Evolutionary conservation across 495 filamentous ascomycete species (phyloP), one percentile per base, ranked within the genome.

Genomic region (Penicillium daleae): DNA sequence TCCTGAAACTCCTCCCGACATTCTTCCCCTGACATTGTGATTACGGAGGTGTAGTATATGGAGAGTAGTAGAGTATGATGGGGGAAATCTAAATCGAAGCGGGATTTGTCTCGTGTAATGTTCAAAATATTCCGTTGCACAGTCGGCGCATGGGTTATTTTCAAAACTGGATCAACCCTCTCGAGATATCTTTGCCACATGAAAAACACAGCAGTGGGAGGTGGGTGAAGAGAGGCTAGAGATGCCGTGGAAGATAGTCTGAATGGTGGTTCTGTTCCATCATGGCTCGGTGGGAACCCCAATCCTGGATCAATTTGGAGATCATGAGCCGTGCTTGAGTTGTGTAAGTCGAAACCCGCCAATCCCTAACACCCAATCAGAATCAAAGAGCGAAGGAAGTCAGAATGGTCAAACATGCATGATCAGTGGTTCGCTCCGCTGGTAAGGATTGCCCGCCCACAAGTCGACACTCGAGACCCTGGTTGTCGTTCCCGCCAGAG

Each of bases 171-270:
- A 52, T 72, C 66, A 10, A 74, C 66, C 19, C 44, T 46, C 19
- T 71, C 70, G 8, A 74, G 39, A 49, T 65, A 74, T 10, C 8
- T 61, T 53, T 74, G 72, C 72, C 72, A 74, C 9, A 72, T 44
- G 0, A 56, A 64, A 2, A 64, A 44, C 13, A 68, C 59, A 4
- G 24, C 31, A 3, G 29, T 9, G 1, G 56, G 22, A 37, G 62
- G 19, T 17, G 65, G 65, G 35, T 59, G 64, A 35, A 57, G 46
- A 35, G 52, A 31, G 22, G 6, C 35, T 15, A 44, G n/a, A 19
- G 19, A 21, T 21, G 19, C 19, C 19, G 19, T 21, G 22, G 40
- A 10, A 4, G 40, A 44, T 7, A 44, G 40, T 44, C 7, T 21
- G 10, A 44, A 21, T 10, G 40, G 19, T 22, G 40, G 3, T 44